phyloP scores from a whole-genome alignment of 495 filamentous ascomycete species.

The Physcia stellaris region DNA sequence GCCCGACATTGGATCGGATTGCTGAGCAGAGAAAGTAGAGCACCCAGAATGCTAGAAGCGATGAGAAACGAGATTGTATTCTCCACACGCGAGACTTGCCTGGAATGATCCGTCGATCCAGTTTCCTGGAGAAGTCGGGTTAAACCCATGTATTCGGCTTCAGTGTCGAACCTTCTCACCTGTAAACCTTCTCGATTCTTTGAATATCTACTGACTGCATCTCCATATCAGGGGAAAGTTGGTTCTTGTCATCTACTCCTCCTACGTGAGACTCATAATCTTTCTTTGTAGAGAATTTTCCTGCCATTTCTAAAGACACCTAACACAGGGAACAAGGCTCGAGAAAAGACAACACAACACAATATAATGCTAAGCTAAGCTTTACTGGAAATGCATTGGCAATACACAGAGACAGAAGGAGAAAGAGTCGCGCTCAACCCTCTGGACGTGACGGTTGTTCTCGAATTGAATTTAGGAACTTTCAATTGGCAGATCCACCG shows the following conservation, averaged over 20 bases:
- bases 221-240: slow-evolving; percentile 21
- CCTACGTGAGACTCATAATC: too few relatives aligned
- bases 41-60: slow-evolving; percentile 61
- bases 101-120: slow-evolving; percentile 75
- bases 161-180: slow-evolving; percentile 25
- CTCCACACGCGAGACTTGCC: slow-evolving; percentile 21
- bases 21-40: slow-evolving; percentile 88
- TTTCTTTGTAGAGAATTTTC: too few relatives aligned
- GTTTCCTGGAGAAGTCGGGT: slow-evolving; percentile 30
- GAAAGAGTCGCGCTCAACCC: too few relatives aligned
- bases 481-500: too few relatives aligned
- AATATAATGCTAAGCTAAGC: too few relatives aligned
- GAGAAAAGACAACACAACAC: too few relatives aligned
- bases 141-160: neutral
- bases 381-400: too few relatives aligned
- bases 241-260: slow-evolving; percentile 9
- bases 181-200: slow-evolving; percentile 49
- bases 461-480: too few relatives aligned
- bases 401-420: too few relatives aligned
- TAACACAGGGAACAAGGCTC: too few relatives aligned
- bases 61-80: slow-evolving; percentile 8
- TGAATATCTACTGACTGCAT: slow-evolving; percentile 30
- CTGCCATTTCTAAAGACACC: too few relatives aligned
- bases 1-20: slow-evolving; percentile 77
- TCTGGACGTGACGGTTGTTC: too few relatives aligned